Conservation (phyloP, 2,329 filamentous ascomycete species). For the Colletotrichum liriopes region DNA sequence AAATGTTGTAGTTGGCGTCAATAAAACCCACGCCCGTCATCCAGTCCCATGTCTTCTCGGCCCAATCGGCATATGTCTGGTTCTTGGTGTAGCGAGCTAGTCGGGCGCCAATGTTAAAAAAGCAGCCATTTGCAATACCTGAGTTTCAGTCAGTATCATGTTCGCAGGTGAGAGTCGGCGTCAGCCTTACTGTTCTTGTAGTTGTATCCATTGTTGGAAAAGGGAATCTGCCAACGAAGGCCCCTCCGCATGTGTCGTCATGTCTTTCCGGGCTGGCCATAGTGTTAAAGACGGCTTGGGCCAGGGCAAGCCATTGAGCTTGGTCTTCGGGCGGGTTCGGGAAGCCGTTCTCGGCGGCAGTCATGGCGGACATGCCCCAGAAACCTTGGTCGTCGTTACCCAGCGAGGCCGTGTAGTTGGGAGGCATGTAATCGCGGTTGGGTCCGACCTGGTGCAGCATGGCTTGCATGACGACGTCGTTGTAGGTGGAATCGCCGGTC, state of each 20-base stretch:
- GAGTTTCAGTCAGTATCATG: conserved; percentile 40
- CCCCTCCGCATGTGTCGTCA: conserved; percentile 78
- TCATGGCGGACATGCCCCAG: conserved; percentile 79
- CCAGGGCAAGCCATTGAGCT: conserved; percentile 75
- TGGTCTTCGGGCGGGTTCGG: conserved; percentile 69
- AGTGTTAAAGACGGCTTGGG: conserved; percentile 79
- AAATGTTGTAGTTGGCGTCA: conserved; percentile 72
- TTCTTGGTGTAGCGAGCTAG: conserved; percentile 81
- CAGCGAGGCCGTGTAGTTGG: conserved; percentile 70
- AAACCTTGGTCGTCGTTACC: conserved; percentile 81
- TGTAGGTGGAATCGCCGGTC: conserved; percentile 76
- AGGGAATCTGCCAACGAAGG: conserved; percentile 83
- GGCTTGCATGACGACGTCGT: conserved; percentile 69
- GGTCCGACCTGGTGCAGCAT: conserved; percentile 72
- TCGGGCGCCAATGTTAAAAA: conserved; percentile 77
- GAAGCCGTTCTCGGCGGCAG: conserved; percentile 76
- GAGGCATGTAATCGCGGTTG: conserved; percentile 72
- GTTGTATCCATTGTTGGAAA: conserved; percentile 81
- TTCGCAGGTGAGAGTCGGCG: conserved; percentile 48
- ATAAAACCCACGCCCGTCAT: conserved; percentile 70
- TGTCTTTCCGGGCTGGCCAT: conserved; percentile 75
- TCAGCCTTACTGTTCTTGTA: conserved; percentile 75
- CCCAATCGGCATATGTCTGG: conserved; percentile 74
- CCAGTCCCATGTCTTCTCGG: conserved; percentile 76
- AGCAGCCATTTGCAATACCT: conserved; percentile 74